Base-by-base conservation (phyloP, 495 filamentous ascomycete species). In the Rhypophila decipiens region DNA sequence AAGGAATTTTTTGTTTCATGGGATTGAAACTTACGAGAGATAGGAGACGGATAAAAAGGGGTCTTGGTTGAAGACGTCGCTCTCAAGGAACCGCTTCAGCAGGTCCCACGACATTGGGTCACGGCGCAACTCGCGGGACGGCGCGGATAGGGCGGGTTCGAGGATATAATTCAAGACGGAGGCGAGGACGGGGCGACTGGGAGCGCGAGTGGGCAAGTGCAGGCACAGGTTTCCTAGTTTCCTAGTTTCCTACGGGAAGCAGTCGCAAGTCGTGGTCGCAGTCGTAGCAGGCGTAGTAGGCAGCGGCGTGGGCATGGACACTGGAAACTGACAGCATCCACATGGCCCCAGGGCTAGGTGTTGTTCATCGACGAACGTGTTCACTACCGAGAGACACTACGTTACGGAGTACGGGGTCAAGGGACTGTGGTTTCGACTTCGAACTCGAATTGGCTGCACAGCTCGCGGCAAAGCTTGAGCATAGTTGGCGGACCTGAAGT, bases 11-110 rank as follows among this genome's bases (percentile, higher is more conserved):
- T n/a, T n/a, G n/a, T n/a, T n/a, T n/a, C n/a, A n/a, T n/a, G n/a
- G n/a, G n/a, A n/a, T n/a, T n/a, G n/a, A n/a, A n/a, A 70, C 84
- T 69, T 70, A 87, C 83, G 84, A 82, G 55, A 88, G 75, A 67
- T 88, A 88, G 43, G 83, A 83, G 50, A 88, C 84, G 27, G 83
- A 81, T 65, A 87, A 78, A 64, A 86, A 87, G 49, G 85, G 83
- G 67, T 87, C 77, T 69, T 84, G 78, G 72, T 85, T 87, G 71
- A 88, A 88, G 72, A 87, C 82, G 71, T 88, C 84, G 67, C 80
- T 84, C 70, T 86, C 83, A 67, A 88, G 83, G 75, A 86, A 82
- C 60, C 84, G 79, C 70, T 81, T 80, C 49, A 88, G 75, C 68
- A 87, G 74, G 70, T 85, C 66, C 73, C 71, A 76, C 67, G 73